Base-by-base conservation (phyloP, 257 asterid species). In the Fraxinus quadrangulata region DNA sequence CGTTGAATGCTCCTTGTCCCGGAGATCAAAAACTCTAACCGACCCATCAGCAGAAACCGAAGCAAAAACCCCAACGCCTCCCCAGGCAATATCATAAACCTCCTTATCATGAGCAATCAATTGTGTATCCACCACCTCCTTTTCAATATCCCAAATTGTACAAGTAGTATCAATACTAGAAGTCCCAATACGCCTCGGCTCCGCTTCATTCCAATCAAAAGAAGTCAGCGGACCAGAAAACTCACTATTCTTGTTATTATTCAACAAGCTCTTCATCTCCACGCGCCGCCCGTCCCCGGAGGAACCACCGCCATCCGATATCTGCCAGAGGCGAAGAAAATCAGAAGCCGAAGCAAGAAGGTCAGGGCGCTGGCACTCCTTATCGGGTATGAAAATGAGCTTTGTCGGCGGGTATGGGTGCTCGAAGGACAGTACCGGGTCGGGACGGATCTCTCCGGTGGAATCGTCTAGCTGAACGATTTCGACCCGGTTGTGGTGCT, bases 71-170 rank as follows among this genome's bases (percentile, higher is more conserved):
- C 98, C 97, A 63, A 91, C 99, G 11, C 98, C 98, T 6, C 98
- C 99, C 99, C 99, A 95, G 3, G 99, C 98, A 7, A 95, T 95
- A 67, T 95, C 99, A 75, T 91, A 93, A 28, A 95, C 99, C 97
- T 95, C 99, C 90, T 95, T 95, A 78, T 95, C 99, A 78, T 94
- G 99, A 3, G 99, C 99, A 40, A 94, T 94, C 6, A 94, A 87
- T 86, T 94, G 99, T 45, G 99, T 94, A 74, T 94, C 99, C 31
- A 94, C 99, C 23, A 94, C 89, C 82, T 94, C 99, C 80, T 90
- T 90, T 80, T 94, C 99, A 68, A 94, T 90, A 77, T 94, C 99
- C 99, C 99, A 94, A 67, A 94, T 94, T 65, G 99, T 94, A 39
- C 97, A 94, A 17, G 99, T 92, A 1, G 97, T 92, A 81, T 94